A percentile compares a stretch with the other conserved stretches of the same genome.
Conservation (phyloP, 352 stramenopile species). For the Pythium phragmitis region DNA sequence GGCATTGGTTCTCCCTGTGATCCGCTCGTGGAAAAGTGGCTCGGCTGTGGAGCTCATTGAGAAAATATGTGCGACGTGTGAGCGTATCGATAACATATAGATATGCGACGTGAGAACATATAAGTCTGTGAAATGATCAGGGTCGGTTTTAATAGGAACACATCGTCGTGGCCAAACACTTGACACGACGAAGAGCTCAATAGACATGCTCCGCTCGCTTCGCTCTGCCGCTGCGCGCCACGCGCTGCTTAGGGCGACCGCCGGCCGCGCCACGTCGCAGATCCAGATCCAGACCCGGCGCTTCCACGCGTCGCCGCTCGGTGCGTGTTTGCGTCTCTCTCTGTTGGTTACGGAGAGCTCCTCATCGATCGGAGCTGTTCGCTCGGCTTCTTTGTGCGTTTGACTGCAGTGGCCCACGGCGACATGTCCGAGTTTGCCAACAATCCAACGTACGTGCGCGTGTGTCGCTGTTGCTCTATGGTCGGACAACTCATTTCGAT, state of each 20-base stretch:
- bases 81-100: not conserved
- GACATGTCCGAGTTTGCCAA: slow-evolving; percentile 57
- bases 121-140: not conserved
- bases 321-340: slow-evolving; percentile 18
- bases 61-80: slow-evolving; percentile 8
- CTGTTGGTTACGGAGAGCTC: too few species aligned
- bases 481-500: not conserved
- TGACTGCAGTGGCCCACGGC: slow-evolving; percentile 37
- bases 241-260: slow-evolving; percentile 14
- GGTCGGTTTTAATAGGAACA: slow-evolving; percentile 2
- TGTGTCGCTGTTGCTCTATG: not conserved
- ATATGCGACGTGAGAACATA: slow-evolving; percentile 6
- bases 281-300: slow-evolving; percentile 5
- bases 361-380: not conserved
- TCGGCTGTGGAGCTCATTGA: slow-evolving; percentile 19
- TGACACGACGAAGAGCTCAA: not conserved
- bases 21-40: slow-evolving; percentile 22
- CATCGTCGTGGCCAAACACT: not conserved
- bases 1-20: slow-evolving; percentile 21
- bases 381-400: not conserved
- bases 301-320: slow-evolving; percentile 48
- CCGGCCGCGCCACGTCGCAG: slow-evolving; percentile 1
- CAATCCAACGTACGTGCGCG: slow-evolving; percentile 54
- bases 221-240: slow-evolving; percentile 6
- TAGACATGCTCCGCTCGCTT: slow-evolving; percentile 3